A percentile compares a stretch with the other conserved stretches of the same genome.
Conservation (phyloP, 1,139 yeast genomes). For the Candida smagusa region DNA sequence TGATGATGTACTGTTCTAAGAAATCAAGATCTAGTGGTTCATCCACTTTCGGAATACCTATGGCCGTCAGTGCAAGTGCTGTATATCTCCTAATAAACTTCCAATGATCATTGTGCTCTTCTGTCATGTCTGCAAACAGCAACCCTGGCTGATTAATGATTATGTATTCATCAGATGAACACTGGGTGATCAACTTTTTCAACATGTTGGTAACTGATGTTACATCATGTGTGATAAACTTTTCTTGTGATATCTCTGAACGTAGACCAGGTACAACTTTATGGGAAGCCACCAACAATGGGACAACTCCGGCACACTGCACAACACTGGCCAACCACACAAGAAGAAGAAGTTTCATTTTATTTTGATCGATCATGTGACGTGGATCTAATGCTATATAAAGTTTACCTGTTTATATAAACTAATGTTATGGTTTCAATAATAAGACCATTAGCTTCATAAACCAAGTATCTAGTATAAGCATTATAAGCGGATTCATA, state of each 20-base stretch:
- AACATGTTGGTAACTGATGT: slow-evolving; percentile 42
- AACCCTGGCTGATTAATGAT: slow-evolving; percentile 72
- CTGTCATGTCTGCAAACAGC: slow-evolving; percentile 51
- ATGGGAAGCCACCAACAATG: slow-evolving; percentile 43
- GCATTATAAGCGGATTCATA: too few relatives aligned
- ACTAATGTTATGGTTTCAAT: too few relatives aligned
- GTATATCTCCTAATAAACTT: slow-evolving; percentile 53
- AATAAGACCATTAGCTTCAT: too few relatives aligned
- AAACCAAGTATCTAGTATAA: too few relatives aligned
- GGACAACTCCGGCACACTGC: slow-evolving; percentile 21
- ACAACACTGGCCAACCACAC: background rate
- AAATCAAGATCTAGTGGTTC: slow-evolving; percentile 45
- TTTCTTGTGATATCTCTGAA: slow-evolving; percentile 22
- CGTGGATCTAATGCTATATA: too few relatives aligned
- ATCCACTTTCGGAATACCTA: slow-evolving; percentile 55
- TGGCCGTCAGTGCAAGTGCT: slow-evolving; percentile 58
- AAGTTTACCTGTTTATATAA: too few relatives aligned
- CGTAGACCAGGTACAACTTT: slow-evolving; percentile 38
- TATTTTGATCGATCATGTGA: background rate
- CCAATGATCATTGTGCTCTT: slow-evolving; percentile 41
- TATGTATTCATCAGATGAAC: slow-evolving; percentile 69
- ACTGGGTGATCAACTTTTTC: slow-evolving; percentile 50
- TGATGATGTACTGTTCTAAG: slow-evolving; percentile 39
- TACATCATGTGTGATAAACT: slow-evolving; percentile 17
- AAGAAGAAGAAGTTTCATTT: background rate